Evolutionary conservation across 768 basidiomycete genomes (phyloP), one percentile per base, ranked within the genome.

Genomic region (Boletus subparvulus): DNA sequence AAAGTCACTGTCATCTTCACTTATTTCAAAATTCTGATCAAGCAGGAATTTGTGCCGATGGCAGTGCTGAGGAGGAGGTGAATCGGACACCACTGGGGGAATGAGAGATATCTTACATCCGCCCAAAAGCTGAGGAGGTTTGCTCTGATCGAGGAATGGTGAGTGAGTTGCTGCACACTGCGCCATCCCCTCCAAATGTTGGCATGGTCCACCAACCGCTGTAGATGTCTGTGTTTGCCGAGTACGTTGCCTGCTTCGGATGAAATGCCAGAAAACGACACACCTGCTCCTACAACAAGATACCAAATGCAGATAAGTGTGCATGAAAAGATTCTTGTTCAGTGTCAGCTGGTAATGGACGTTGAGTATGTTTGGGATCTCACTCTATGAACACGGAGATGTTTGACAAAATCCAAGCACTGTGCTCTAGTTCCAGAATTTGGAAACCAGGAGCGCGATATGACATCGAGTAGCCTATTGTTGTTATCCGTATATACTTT

Each of bases 221-320:
- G 26, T 12, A 66, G 51, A 47, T 54, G 9, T 2, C 65, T 67
- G 19, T 26, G 21, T 45, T 43, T 28, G 26, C 9, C 24, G 7
- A 21, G 6, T 50, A 19, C 58, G 30, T 39, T 14, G 12, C 14
- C 3, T 30, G 11, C 14, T 47, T 21, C 10, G 8, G 11, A 40
- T 40, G 19, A 21, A 21, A 21, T 21, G 21, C 21, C 19, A 37
- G 6, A 40, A 47, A 33, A 16, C 8, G 16, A 46, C 48, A 39
- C 8, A 59, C 68, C 50, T 13, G 47, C 52, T 7, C 19, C 14
- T 7, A 43, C 55, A 60, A 50, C 69, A 72, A 13, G 13, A 44
- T n/a, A 41, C 40, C 26, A 69, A 8, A 49, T 73, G 69, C 17
- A 60, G 41, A 44, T 61, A 72, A 4, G 58, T 59, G 36, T 72